phyloP scores from a whole-genome alignment of 2,329 filamentous ascomycete genomes.

The Microsporum canis region DNA sequence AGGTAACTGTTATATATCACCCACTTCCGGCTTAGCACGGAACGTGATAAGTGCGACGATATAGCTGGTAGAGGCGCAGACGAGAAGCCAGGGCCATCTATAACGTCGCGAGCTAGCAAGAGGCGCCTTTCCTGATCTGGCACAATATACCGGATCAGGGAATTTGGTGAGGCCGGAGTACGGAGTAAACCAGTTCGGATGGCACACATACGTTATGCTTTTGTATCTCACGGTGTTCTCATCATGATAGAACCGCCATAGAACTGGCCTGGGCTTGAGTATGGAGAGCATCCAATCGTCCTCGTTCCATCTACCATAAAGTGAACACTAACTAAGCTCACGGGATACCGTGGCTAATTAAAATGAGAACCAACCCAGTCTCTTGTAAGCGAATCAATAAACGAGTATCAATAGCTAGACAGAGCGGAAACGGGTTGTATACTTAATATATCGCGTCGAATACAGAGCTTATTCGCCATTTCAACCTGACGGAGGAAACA shows the following conservation, averaged over 20 bases:
- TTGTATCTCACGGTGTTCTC: not conserved
- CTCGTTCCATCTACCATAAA: not conserved
- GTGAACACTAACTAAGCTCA: not conserved
- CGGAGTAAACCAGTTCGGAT: no score
- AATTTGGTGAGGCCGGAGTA: no score
- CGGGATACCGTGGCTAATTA: not conserved
- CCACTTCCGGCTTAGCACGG: no score
- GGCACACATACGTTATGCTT: not conserved
- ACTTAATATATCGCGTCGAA: conserved; percentile 41
- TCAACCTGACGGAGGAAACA: conserved; percentile 13
- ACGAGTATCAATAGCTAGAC: not conserved
- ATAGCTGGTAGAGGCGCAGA: no score
- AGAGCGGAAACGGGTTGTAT: not conserved
- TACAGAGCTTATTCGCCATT: conserved; percentile 38
- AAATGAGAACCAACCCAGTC: not conserved
- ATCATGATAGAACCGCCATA: not conserved
- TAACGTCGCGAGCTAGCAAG: no score
- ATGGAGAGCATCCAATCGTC: not conserved
- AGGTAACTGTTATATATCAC: no score
- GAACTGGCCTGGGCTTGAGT: not conserved
- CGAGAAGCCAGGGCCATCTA: no score
- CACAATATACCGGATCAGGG: no score
- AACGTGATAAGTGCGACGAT: no score
- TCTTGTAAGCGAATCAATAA: not conserved
- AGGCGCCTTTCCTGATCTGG: no score